These are phyloP conservation scores for Helicocarpus griseus DNA, from an alignment of 2,329 filamentous ascomycete genomes.

Conservation along the genomic window DNA sequence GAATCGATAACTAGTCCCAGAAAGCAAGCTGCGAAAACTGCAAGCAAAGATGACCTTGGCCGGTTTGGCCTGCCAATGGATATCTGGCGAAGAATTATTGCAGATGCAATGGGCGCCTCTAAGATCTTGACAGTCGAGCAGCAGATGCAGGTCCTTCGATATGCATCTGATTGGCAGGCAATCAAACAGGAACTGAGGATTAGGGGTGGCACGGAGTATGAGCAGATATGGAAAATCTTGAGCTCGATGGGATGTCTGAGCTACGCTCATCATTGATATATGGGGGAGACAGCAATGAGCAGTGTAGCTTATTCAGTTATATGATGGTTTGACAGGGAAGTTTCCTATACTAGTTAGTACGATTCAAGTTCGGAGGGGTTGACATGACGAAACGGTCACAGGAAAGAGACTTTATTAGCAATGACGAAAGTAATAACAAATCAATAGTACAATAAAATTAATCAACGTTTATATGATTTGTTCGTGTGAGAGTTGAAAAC, in stretches of 20 bases:
- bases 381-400: too few relatives aligned
- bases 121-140: conserved; percentile 20
- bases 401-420: background rate
- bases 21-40: background rate
- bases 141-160: conserved; percentile 21
- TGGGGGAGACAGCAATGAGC: background rate
- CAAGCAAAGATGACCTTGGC: background rate
- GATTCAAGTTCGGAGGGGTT: too few relatives aligned
- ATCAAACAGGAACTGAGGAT: conserved; percentile 21
- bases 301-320: background rate
- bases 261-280: conserved; percentile 15
- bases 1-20: background rate
- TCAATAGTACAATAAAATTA: too few relatives aligned
- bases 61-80: conserved; percentile 21
- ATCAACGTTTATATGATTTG: too few relatives aligned
- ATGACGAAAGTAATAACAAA: too few relatives aligned
- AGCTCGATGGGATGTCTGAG: conserved; percentile 24
- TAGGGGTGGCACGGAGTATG: conserved; percentile 19
- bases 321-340: background rate
- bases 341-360: background rate
- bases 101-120: conserved; percentile 17
- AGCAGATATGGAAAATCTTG: conserved; percentile 28
- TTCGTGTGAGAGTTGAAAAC: too few relatives aligned
- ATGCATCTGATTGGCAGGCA: conserved; percentile 24
- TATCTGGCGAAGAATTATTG: conserved; percentile 23